Evolutionary conservation across 345 rosid species (phyloP), one percentile per base, ranked within the genome.

Genomic region (Corchorus capsularis): DNA sequence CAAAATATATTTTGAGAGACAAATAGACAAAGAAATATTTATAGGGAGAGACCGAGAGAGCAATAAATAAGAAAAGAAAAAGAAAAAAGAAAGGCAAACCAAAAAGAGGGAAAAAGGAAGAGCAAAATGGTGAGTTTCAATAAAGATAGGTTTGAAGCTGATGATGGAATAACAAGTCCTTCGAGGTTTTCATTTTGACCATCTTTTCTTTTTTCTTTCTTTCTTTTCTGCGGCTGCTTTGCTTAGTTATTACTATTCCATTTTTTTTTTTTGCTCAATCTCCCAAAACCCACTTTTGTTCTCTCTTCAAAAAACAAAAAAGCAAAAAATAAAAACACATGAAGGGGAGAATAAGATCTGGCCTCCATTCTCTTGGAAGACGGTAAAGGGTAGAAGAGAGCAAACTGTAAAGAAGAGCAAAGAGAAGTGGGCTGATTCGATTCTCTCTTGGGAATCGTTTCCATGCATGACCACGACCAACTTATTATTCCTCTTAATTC

Each of bases 341-440:
- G 52, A n/a, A 52, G 1, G 32, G 7, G 4, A 46, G 37, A 43
- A 17, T 14, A 22, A 76, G 68, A 54, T 72, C 79, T 82, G 87
- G 82, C 82, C 63, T 85, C 90, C 90, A 87, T 85, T 87, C 85
- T 85, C 90, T 87, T 79, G 90, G 86, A 79, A 85, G 83, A 79
- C 45, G 88, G 83, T 81, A 87, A 87, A 87, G 89, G 89, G 72
- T 52, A 65, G 74, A 66, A 75, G 79, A 67, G 39, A 63, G 87
- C 85, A 83, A 84, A 79, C 85, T 83, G 85, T 83, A 87, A 84
- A 87, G 87, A 79, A 63, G 39, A 73, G 74, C 70, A 59, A 71
- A 61, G 66, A 35, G 68, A 78, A 77, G 76, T 77, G 86, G 77
- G 83, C 77, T 78, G 85, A 88, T 84, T 84, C 83, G 83, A 84